A percentile compares a stretch with the other conserved stretches of the same genome.
phyloP scores from a whole-genome alignment of 768 basidiomycete genomes.

The Exidia glandulosa region DNA sequence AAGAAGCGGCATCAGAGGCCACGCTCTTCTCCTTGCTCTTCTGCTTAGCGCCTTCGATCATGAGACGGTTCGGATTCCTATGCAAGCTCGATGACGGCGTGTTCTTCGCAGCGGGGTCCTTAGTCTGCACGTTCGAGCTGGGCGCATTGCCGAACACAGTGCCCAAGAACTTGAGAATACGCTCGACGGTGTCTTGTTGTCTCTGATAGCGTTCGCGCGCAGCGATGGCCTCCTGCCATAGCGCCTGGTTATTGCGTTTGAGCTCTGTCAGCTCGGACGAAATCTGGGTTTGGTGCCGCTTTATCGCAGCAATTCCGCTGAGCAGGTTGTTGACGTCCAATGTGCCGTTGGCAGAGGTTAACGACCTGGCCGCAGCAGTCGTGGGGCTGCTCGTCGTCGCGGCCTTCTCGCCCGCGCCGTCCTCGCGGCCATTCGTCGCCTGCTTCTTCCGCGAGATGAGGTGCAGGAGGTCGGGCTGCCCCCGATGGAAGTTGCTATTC shows the following conservation, averaged over 20 bases:
- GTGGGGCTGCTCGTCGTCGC: neutral
- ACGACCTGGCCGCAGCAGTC: neutral
- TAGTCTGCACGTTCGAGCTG: conserved; percentile 26
- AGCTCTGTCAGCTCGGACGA: conserved; percentile 80
- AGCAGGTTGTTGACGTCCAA: conserved; percentile 73
- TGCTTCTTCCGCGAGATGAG: conserved; percentile 82
- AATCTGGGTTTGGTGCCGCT: conserved; percentile 87
- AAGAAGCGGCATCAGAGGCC: neutral
- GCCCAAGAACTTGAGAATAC: conserved; percentile 90
- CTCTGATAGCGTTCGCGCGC: conserved; percentile 76
- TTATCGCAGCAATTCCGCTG: conserved; percentile 74
- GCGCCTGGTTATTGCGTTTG: conserved; percentile 71
- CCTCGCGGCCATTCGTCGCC: conserved; percentile 23
- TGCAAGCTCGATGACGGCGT: conserved; percentile 35
- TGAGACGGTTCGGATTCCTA: conserved; percentile 41
- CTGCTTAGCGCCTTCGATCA: conserved; percentile 48
- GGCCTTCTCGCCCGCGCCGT: conserved; percentile 7
- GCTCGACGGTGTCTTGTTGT: conserved; percentile 92
- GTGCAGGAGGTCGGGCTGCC: conserved; percentile 77
- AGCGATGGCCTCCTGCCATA: conserved; percentile 88
- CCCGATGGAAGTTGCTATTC: conserved; percentile 80
- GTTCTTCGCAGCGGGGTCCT: conserved; percentile 20
- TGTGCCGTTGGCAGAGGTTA: conserved; percentile 21
- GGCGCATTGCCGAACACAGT: conserved; percentile 65
- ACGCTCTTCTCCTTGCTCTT: conserved; percentile 14